phyloP scores from a whole-genome alignment of 257 asterid genomes.

The Forsythia suspensa region DNA sequence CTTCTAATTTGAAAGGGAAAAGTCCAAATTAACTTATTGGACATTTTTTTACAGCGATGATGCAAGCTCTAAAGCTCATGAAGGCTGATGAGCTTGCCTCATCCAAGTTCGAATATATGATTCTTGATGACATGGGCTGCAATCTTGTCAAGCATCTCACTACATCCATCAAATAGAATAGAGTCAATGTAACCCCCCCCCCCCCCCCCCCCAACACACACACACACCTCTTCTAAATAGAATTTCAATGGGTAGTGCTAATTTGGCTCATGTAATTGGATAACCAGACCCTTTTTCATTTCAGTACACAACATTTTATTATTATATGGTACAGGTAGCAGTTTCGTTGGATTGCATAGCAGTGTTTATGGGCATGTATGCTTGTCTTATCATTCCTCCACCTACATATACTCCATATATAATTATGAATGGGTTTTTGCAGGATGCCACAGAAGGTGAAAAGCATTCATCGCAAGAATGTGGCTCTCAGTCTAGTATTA shows the following conservation, averaged over 20 bases:
- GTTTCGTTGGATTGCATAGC: neutral
- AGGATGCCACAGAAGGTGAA: slow-evolving; percentile 39
- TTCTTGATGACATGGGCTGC: neutral
- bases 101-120: neutral
- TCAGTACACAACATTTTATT: neutral
- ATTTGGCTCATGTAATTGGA: neutral
- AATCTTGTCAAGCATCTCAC: neutral
- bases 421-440: slow-evolving; percentile 19
- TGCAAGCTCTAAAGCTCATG: neutral
- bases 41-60: neutral
- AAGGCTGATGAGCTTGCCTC: neutral
- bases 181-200: neutral
- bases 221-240: neutral
- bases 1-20: too few relatives aligned
- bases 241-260: neutral
- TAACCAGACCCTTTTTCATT: neutral
- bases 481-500: slow-evolving; percentile 34
- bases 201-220: neutral
- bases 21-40: neutral
- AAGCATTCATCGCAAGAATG: slow-evolving; percentile 32
- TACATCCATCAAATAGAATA: neutral
- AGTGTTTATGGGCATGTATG: neutral
- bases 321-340: neutral
- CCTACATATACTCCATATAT: slow-evolving; percentile 5
- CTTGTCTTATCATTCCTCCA: neutral